phyloP scores from a whole-genome alignment of 495 filamentous ascomycete genomes.

The Annulohypoxylon moriforme region DNA sequence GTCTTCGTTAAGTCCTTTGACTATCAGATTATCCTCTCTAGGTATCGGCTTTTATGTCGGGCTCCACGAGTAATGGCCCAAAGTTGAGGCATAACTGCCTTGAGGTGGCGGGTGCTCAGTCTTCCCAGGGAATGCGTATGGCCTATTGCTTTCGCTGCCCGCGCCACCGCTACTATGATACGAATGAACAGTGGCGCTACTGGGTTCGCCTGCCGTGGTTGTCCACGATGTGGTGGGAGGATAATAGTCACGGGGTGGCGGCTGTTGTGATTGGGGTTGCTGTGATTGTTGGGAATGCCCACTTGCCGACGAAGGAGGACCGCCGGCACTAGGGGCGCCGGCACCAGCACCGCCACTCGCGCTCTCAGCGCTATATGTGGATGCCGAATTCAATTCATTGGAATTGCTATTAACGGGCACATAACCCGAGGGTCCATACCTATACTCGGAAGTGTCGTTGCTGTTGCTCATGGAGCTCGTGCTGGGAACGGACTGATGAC shows the following conservation, averaged over 20 bases:
- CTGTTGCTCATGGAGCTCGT: constrained; percentile 55
- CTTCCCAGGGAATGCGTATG: constrained; percentile 56
- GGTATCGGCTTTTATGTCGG: constrained; percentile 37
- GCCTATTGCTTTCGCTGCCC: constrained; percentile 51
- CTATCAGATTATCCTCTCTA: constrained; percentile 8
- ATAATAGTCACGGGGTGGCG: constrained; percentile 59
- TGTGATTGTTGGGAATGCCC: constrained; percentile 37
- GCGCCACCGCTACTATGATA: constrained; percentile 44
- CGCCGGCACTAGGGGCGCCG: constrained; percentile 28
- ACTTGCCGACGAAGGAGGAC: constrained; percentile 33
- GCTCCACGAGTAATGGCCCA: constrained; percentile 54
- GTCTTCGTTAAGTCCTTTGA: constrained; percentile 18
- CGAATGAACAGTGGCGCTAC: constrained; percentile 49
- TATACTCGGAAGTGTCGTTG: constrained; percentile 60
- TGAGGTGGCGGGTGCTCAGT: constrained; percentile 47
- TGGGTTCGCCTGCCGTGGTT: constrained; percentile 55
- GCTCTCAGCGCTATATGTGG: constrained; percentile 48
- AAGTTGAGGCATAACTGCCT: constrained; percentile 45
- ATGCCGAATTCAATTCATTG: constrained; percentile 51
- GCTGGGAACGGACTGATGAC: constrained; percentile 58
- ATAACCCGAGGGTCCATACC: constrained; percentile 57
- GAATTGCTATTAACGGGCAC: constrained; percentile 40
- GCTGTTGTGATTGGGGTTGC: constrained; percentile 41
- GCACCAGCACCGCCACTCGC: constrained; percentile 26
- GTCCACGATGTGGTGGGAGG: constrained; percentile 59